Conservation (phyloP, 2,329 filamentous ascomycete species). For the Stagonosporopsis cucurbitacearum region DNA sequence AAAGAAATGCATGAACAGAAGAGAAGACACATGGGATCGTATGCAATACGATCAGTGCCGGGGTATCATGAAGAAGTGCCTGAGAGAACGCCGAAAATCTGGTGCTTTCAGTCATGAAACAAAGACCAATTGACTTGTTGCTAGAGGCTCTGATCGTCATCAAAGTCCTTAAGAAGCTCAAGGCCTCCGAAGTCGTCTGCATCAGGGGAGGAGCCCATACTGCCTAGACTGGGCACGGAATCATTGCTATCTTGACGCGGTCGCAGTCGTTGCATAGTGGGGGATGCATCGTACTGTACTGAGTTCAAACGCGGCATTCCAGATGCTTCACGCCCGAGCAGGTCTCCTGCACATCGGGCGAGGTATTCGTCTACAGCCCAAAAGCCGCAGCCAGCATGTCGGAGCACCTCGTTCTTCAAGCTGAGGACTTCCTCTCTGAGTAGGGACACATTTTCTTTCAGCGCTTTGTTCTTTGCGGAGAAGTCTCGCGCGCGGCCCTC, state of each 20-base stretch:
- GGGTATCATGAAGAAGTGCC: conserved; percentile 16
- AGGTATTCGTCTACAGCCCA: conserved; percentile 49
- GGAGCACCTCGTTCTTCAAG: conserved; percentile 48
- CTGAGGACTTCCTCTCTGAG: conserved; percentile 45
- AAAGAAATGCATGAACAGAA: not conserved
- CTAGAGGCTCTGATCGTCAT: conserved; percentile 20
- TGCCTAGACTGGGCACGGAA: conserved; percentile 20
- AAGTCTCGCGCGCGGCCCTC: conserved; percentile 55
- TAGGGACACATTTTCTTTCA: conserved; percentile 44
- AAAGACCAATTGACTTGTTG: not conserved
- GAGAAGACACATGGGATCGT: not conserved
- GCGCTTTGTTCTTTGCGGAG: conserved; percentile 43
- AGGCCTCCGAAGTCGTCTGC: conserved; percentile 37
- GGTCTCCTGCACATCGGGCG: conserved; percentile 44
- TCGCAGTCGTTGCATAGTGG: not conserved
- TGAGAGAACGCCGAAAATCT: conserved; percentile 4
- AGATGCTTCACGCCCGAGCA: conserved; percentile 38
- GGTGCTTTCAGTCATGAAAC: not conserved
- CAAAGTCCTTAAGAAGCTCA: conserved; percentile 43
- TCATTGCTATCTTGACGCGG: conserved; percentile 23
- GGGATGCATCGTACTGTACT: conserved; percentile 1
- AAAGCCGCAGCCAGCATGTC: conserved; percentile 47
- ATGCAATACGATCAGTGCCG: not conserved
- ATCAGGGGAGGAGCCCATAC: conserved; percentile 19
- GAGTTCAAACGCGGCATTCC: not conserved